Conservation (phyloP, 164 flowering plant genomes). For the Amborella trichopoda region DNA sequence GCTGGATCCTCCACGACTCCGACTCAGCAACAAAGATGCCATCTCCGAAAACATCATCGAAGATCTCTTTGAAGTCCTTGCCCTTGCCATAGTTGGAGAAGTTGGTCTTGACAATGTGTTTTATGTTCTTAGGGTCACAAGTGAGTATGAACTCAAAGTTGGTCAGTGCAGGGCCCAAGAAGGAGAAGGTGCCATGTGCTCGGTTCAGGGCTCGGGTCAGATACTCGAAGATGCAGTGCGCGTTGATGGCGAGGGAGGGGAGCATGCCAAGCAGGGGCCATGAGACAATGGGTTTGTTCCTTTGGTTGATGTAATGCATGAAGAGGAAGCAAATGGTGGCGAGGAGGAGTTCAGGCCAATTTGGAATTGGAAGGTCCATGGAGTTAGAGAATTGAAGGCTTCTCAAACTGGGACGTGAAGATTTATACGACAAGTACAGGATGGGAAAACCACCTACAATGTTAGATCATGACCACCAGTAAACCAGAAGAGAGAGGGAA, state of each 20-base stretch:
- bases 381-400: too few relatives aligned
- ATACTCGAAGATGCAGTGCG: conserved; percentile 7
- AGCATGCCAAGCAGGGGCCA: conserved; percentile 17
- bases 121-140: conserved; percentile 20
- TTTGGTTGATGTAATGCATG: not conserved
- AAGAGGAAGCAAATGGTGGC: conserved; percentile 3
- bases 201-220: not conserved
- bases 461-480: too few relatives aligned
- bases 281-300: not conserved
- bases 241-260: conserved; percentile 9
- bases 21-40: conserved; percentile 31
- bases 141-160: conserved; percentile 13
- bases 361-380: too few relatives aligned
- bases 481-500: too few relatives aligned
- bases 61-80: conserved; percentile 16
- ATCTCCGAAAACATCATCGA: conserved; percentile 30
- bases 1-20: conserved; percentile 8
- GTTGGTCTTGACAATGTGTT: conserved; percentile 22
- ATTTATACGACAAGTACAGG: too few relatives aligned
- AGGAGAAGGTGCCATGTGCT: conserved; percentile 6
- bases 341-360: conserved; percentile 5
- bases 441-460: too few relatives aligned
- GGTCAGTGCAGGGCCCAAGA: conserved; percentile 19
- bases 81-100: conserved; percentile 30
- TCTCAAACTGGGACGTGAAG: too few relatives aligned